Base-by-base conservation (phyloP, 352 stramenopile genomes). In the Lagenidium giganteum region DNA sequence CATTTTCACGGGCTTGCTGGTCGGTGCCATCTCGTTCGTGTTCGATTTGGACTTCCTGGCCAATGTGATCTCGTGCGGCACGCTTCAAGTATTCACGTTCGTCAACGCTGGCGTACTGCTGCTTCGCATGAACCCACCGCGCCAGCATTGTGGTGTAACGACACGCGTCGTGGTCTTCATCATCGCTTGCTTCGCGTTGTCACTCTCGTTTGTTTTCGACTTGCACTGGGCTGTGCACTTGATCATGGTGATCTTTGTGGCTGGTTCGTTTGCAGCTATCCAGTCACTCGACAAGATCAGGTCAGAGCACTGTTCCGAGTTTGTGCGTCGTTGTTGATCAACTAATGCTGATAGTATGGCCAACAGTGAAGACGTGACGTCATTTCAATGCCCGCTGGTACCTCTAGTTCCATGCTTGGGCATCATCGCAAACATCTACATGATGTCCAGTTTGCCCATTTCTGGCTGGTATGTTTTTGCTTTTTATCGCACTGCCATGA, bases 71-170 rank as follows among this genome's bases (percentile, higher is more conserved):
- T 93, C 76, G 18, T 79, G 87, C 31, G 86, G 83, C 33, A 95
- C 76, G 8, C 48, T 93, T 2, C 70, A 93, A 62, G 85, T 94
- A 2, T 96, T 95, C 39, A 94, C 81, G 16, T 94, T 92, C 41
- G 82, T 95, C 18, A 87, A 94, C 63, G 79, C 83, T 29, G 85
- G 83, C n/a, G 79, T 95, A n/a, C 55, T 95, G 28, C 47, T 92
- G 11, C 34, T 92, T 21, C 69, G 74, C 17, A 77, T 80, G 69
- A 64, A 58, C 26, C 49, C 55, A 17, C 64, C 51, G n/a, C 33
- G 28, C 57, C 22, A 65, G 49, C n/a, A 31, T 26, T 16, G 49
- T 56, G 47, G 51, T 23, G 68, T 85, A 5, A 36, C 67, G 18
- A 54, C 56, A 5, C 60, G 67, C 12, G 64, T 83, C 28, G 25